Percentiles rank a stretch among this genome's conserved stretches.
These are phyloP conservation scores for Aspergillus texensis DNA, from an alignment of 2,329 filamentous ascomycete genomes.

Conservation along the genomic window DNA sequence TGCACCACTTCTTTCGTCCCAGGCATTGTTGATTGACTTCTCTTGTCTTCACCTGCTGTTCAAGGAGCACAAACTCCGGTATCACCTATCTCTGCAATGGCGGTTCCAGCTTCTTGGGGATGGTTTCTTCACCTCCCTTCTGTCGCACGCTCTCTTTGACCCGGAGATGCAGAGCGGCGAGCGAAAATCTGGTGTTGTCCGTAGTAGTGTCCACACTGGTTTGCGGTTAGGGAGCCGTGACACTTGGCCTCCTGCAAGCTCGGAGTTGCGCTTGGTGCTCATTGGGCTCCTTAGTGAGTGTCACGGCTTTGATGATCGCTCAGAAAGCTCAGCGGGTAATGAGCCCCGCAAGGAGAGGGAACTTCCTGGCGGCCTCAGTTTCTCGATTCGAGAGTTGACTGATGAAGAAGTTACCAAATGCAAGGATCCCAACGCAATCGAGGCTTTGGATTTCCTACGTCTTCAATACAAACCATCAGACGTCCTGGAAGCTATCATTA, in stretches of 20 bases:
- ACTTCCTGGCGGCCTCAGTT: conserved; percentile 74
- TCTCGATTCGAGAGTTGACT: conserved; percentile 80
- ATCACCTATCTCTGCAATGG: conserved; percentile 74
- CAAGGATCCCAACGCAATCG: conserved; percentile 78
- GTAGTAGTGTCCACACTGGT: conserved; percentile 74
- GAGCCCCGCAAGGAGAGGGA: conserved; percentile 29
- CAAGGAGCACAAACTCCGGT: conserved; percentile 67
- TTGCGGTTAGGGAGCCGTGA: conserved; percentile 78
- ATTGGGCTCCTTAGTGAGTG: conserved; percentile 83
- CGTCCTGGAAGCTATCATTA: conserved; percentile 74
- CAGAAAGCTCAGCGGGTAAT: conserved; percentile 22
- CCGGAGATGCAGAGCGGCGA: conserved; percentile 80
- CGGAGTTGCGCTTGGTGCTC: conserved; percentile 84
- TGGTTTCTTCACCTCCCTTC: conserved; percentile 76
- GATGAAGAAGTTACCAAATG: conserved; percentile 79
- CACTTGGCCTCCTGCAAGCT: conserved; percentile 91
- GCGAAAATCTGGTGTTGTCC: conserved; percentile 67
- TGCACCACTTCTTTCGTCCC: conserved; percentile 70
- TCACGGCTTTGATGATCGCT: conserved; percentile 50
- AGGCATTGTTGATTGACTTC: conserved; percentile 75
- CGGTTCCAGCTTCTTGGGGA: conserved; percentile 84
- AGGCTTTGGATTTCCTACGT: conserved; percentile 90
- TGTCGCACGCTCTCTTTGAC: conserved; percentile 84
- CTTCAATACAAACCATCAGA: conserved; percentile 79
- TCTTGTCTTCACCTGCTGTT: conserved; percentile 79